Evolutionary conservation across 352 stramenopile species (phyloP), one percentile per base, ranked within the genome.

Genomic region (Phytophthora boehmeriae): DNA sequence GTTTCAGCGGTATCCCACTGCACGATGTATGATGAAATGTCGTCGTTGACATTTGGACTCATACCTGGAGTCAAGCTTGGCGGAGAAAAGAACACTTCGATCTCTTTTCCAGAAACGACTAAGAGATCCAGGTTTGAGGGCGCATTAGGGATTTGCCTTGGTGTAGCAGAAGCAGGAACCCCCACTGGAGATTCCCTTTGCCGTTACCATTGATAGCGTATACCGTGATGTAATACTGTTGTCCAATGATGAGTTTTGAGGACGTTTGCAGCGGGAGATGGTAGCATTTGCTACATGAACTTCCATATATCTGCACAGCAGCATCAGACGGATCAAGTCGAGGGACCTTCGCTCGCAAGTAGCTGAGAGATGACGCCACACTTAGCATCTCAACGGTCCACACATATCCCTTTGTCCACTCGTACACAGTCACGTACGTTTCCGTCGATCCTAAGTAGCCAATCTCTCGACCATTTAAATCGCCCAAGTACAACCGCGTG

Each of bases 31-130:
- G 82, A 80, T 22, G 77, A 83, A 41, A 98, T 97, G 49, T 97
- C 89, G 41, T 86, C 89, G 70, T 91, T 92, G 55, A 83, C 83
- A 38, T 80, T 77, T 8, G 84, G 79, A 35, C 71, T 85, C 45
- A 87, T 71, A 53, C 79, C 88, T 38, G 70, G 68, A 1, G 72
- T 60, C 5, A 91, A 52, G 0, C 70, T 43, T 11, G 95, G 95
- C 22, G 92, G 86, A 44, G 80, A 88, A 70, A 98, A 98, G 23
- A 88, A 93, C 4, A 98, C 88, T 54, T 97, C 82, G 9, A 98
- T 66, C 51, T 96, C 82, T 20, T 81, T 71, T 5, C 92, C 89
- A 28, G 93, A 98, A 1, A 98, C 73, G n/a, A 96, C 87, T 19
- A 72, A 46, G 0, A 98, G 54, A 35, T 86, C 68, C n/a, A 98